Base-by-base conservation (phyloP, 257 asterid species). In the Jasminum sambac region DNA sequence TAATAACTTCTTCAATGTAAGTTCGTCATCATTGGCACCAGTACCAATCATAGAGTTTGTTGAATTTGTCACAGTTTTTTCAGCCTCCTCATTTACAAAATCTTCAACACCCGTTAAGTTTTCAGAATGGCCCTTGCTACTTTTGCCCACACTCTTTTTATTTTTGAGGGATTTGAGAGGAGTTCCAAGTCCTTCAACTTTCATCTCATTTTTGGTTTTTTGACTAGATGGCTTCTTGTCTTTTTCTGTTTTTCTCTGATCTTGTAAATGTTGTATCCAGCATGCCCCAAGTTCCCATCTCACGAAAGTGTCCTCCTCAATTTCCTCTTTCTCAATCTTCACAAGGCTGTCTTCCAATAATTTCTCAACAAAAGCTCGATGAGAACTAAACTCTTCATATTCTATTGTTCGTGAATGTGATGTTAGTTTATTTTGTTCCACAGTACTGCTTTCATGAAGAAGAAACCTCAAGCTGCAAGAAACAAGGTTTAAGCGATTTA, bases 281-380 rank as follows among this genome's bases (percentile, higher is more conserved):
- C 98, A 93, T 67, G 98, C 98, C 65, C 97, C 98, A 76, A 93
- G 97, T 78, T 93, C 98, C 98, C 98, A 93, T 81, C 98, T 89
- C 74, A 89, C 83, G 69, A 86, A 90, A 77, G 85, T 72, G 75
- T 94, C 96, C 34, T 64, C 77, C 63, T 74, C 78, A 44, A 63
- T 57, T 82, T 88, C 89, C 82, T 91, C 95, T 79, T 89, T 89
- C 78, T 76, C 85, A 75, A 94, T 95, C 82, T 91, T 86, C 68
- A 67, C 74, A 73, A 94, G 90, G 85, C 99, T 91, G 70, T 83
- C 89, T 87, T 83, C 93, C 79, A 94, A 75, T 84, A 94, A 79
- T 75, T 73, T 81, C 88, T 81, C 85, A 14, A 93, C 92, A 84
- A 88, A 89, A 69, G 86, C 84, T 78, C 71, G 80, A 39, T 85